Percentiles rank a stretch among this genome's conserved stretches.
Conservation (phyloP, 768 basidiomycete species). For the Cystofilobasidium ferigula region DNA sequence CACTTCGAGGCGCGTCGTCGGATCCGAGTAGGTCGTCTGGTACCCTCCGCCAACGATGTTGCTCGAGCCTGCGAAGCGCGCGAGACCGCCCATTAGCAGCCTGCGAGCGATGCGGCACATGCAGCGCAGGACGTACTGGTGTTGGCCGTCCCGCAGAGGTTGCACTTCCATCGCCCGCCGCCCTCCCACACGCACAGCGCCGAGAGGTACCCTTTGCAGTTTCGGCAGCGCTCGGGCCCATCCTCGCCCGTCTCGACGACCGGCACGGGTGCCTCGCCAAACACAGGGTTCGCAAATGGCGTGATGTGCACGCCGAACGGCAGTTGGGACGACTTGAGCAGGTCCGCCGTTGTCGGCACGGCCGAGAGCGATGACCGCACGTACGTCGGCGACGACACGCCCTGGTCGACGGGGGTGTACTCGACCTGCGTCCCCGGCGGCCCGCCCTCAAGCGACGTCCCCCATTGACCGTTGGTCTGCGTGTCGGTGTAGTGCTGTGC, state of each 20-base stretch:
- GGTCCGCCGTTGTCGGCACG: constrained; percentile 64
- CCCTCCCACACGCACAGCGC: constrained; percentile 85
- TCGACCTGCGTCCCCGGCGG: not conserved
- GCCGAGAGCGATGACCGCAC: constrained; percentile 82
- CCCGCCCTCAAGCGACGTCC: not conserved
- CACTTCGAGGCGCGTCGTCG: constrained; percentile 52
- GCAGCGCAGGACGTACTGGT: not conserved
- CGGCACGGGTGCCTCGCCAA: constrained; percentile 68
- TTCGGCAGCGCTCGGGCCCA: constrained; percentile 73
- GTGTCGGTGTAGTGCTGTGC: constrained; percentile 72
- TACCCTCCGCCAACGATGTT: constrained; percentile 40
- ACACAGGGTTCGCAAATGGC: constrained; percentile 73
- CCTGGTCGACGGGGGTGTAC: constrained; percentile 36
- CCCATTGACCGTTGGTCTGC: constrained; percentile 39
- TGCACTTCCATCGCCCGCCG: constrained; percentile 81
- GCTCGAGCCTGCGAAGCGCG: not conserved
- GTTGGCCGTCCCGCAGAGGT: constrained; percentile 52
- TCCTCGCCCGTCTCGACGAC: constrained; percentile 58
- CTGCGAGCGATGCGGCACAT: no score
- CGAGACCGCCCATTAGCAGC: not conserved
- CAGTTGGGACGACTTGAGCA: constrained; percentile 69
- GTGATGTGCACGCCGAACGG: constrained; percentile 78
- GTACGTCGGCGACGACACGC: constrained; percentile 86
- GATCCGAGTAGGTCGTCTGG: not conserved
- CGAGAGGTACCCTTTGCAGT: constrained; percentile 83